These are phyloP conservation scores for Talaromyces wortmannii DNA, from an alignment of 495 filamentous ascomycete species.

Conservation along the genomic window DNA sequence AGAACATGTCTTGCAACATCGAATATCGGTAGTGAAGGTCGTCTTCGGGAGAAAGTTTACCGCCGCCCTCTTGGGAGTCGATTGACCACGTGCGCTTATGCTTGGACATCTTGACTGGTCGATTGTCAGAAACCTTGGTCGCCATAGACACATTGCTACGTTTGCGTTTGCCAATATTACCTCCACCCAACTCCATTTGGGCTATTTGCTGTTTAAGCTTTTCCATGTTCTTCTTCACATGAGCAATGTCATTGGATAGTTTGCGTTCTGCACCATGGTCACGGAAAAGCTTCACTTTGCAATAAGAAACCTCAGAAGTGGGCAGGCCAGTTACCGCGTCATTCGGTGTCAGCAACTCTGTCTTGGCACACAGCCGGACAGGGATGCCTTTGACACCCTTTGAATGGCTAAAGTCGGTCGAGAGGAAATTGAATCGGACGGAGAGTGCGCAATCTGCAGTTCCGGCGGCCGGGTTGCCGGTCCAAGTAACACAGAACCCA, in stretches of 20 bases:
- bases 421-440: constrained; percentile 95
- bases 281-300: constrained; percentile 94
- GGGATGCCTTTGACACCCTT: constrained; percentile 97
- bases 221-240: constrained; percentile 89
- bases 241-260: constrained; percentile 85
- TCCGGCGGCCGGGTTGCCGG: constrained; percentile 50
- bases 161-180: constrained; percentile 84
- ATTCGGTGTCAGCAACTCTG: constrained; percentile 46
- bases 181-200: constrained; percentile 82
- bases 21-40: constrained; percentile 81
- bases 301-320: constrained; percentile 72
- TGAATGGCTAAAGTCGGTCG: constrained; percentile 96
- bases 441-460: constrained; percentile 69
- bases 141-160: constrained; percentile 50
- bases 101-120: constrained; percentile 73
- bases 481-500: constrained; percentile 88
- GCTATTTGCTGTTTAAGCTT: constrained; percentile 88
- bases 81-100: constrained; percentile 96
- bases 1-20: constrained; percentile 92
- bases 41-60: constrained; percentile 68
- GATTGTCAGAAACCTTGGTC: constrained; percentile 34
- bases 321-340: constrained; percentile 35
- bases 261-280: constrained; percentile 97
- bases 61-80: constrained; percentile 73
- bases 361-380: constrained; percentile 87